Evolutionary conservation across 441 rosid genomes (phyloP), one percentile per base, ranked within the genome.

Genomic region (Populus trichocarpa): DNA sequence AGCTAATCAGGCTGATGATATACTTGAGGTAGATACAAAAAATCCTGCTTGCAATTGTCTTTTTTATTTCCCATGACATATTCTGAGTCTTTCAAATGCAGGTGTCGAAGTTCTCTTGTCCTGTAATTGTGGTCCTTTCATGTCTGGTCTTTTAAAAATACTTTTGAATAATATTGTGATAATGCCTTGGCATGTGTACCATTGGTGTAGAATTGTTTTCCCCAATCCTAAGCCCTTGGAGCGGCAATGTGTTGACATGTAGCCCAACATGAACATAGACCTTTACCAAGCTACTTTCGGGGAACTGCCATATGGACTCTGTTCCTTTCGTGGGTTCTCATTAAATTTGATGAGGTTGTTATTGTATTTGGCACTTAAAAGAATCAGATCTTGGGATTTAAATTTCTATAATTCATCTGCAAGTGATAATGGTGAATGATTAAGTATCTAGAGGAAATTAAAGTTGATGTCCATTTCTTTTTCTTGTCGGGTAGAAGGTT

Each of bases 1-100:
- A 82, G 96, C 99, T 57, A 92, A 94, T 84, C 98, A 94, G 83
- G 99, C 99, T 71, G 97, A 96, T 90, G 98, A 96, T 84, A 83
- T 96, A 77, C 88, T 96, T 53, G 99, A 94, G 96, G 98, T 96
- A 83, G 75, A 64, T 72, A 35, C 22, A 0, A 6, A 53, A 16
- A 53, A 16, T 5, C 59, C 8, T 53, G 61, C 61, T 18, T 53
- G 22, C 61, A 6, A 6, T 6, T 53, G 7, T 18, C n/a, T 53
- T 1, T 53, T 18, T 6, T 16, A 53, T 53, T 53, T 18, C 61
- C 8, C 8, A 6, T 53, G n/a, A 53, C 61, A 53, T 53, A 18
- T 53, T 6, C n/a, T 0, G 36, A 13, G 18, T 25, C 33, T 13
- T 66, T 66, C 32, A 25, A 66, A 66, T 66, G 69, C n/a, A 53